phyloP scores from a whole-genome alignment of 164 flowering plant genomes.

The Magnolia kwangsiensis region DNA sequence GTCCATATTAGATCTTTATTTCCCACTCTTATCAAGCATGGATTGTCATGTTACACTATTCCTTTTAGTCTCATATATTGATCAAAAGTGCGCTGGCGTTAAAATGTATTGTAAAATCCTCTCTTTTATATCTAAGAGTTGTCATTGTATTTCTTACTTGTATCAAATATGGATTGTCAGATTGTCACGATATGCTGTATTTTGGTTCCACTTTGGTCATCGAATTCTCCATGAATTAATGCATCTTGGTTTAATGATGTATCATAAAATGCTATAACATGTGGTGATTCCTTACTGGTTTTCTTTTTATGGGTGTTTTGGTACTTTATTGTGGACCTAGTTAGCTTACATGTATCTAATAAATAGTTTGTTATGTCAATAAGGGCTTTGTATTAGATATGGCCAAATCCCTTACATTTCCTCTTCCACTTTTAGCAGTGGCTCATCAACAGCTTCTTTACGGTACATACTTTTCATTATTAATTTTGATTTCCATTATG shows the following conservation, averaged over 20 bases:
- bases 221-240: slow-evolving; percentile 1
- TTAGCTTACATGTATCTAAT: slow-evolving; percentile 9
- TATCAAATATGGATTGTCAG: too few species aligned
- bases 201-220: too few species aligned
- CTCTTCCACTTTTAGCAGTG: slow-evolving; percentile 80
- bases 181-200: too few species aligned
- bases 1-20: too few species aligned
- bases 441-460: slow-evolving; percentile 83
- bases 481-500: not conserved
- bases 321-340: not conserved
- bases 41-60: too few species aligned
- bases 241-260: not conserved
- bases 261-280: not conserved
- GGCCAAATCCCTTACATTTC: slow-evolving; percentile 73
- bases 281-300: not conserved
- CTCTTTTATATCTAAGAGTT: too few species aligned
- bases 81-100: too few species aligned
- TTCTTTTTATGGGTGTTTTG: not conserved
- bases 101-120: too few species aligned
- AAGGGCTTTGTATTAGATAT: slow-evolving; percentile 61
- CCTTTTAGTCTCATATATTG: too few species aligned
- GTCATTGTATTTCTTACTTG: too few species aligned
- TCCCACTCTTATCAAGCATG: too few species aligned
- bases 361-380: slow-evolving; percentile 12
- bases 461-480: slow-evolving; percentile 37